Percentiles rank a stretch among this genome's conserved stretches.
Evolutionary conservation across 2,329 filamentous ascomycete species (phyloP).

Genomic region (Colletotrichum graminicola): DNA sequence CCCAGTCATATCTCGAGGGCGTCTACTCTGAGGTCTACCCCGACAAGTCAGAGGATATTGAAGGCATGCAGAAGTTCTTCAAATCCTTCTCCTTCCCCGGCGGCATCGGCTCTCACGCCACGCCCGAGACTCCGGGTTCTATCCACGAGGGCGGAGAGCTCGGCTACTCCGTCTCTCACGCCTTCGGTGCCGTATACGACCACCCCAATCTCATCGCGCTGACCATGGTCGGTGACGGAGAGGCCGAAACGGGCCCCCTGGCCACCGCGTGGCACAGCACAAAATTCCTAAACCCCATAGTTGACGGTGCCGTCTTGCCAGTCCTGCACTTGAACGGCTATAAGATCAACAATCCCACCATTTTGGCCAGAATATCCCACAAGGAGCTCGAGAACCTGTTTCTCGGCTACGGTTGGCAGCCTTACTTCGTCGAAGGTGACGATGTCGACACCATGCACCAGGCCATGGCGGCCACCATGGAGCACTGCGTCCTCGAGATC

Average conservation of each 20-base stretch:
- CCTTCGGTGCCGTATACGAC: conserved; percentile 82
- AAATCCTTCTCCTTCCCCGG: conserved; percentile 87
- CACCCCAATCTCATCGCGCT: conserved; percentile 80
- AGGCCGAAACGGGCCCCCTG: conserved; percentile 83
- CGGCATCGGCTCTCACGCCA: conserved; percentile 82
- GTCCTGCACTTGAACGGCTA: conserved; percentile 86
- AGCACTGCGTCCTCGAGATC: conserved; percentile 79
- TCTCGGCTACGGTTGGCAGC: conserved; percentile 81
- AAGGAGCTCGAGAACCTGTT: conserved; percentile 79
- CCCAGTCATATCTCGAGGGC: conserved; percentile 82
- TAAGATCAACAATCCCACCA: conserved; percentile 85
- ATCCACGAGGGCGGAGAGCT: conserved; percentile 85
- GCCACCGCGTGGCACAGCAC: conserved; percentile 86
- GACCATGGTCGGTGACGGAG: conserved; percentile 84
- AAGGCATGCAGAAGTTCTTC: conserved; percentile 82
- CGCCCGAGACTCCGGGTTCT: conserved; percentile 81
- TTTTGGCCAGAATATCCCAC: conserved; percentile 80
- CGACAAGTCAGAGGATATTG: conserved; percentile 75
- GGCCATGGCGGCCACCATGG: conserved; percentile 82
- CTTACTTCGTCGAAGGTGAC: conserved; percentile 84
- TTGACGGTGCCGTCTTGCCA: conserved; percentile 81
- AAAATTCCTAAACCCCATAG: conserved; percentile 85
- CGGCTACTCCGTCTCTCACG: conserved; percentile 84
- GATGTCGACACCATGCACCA: conserved; percentile 83
- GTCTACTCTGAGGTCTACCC: conserved; percentile 84